phyloP scores from a whole-genome alignment of 371 early-diverging fungal species.

The Phascolomyces articulosus region DNA sequence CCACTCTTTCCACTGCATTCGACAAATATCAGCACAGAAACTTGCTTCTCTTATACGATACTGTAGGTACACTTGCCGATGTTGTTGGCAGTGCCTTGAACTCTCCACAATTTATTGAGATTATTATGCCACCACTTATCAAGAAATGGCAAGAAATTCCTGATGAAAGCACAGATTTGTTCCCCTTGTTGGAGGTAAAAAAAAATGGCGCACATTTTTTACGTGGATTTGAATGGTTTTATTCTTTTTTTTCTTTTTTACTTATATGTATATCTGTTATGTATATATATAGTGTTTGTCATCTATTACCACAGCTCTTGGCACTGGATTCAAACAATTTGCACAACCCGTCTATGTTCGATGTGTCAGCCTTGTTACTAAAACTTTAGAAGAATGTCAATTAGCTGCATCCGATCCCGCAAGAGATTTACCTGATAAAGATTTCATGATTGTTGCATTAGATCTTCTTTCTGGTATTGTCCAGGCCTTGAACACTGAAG shows the following conservation, averaged over 20 bases:
- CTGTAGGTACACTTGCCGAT: conserved; percentile 90
- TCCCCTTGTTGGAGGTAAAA: conserved; percentile 89
- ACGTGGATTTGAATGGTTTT: neutral
- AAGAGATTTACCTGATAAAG: conserved; percentile 83
- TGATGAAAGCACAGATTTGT: conserved; percentile 84
- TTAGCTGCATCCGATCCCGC: conserved; percentile 62
- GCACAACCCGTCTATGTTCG: conserved; percentile 86
- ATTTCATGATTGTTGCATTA: conserved; percentile 92
- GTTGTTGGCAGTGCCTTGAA: conserved; percentile 81
- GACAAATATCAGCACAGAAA: conserved; percentile 87
- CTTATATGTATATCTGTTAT: no score
- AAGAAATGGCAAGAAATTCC: conserved; percentile 78
- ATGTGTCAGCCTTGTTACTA: conserved; percentile 80
- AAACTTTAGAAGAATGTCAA: conserved; percentile 72
- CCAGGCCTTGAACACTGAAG: conserved; percentile 83
- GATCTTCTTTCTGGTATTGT: conserved; percentile 93
- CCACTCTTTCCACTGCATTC: conserved; percentile 78
- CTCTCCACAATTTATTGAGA: conserved; percentile 69
- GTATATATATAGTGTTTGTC: conserved; percentile 70
- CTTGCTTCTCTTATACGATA: conserved; percentile 89
- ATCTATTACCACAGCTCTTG: conserved; percentile 85
- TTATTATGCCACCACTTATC: conserved; percentile 85
- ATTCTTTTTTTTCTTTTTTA: no score
- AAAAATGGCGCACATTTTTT: neutral
- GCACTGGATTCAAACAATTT: conserved; percentile 82